Evolutionary conservation across 225 moss, liverwort and hornwort species (phyloP).

Genomic region (Marchantia paleacea): DNA sequence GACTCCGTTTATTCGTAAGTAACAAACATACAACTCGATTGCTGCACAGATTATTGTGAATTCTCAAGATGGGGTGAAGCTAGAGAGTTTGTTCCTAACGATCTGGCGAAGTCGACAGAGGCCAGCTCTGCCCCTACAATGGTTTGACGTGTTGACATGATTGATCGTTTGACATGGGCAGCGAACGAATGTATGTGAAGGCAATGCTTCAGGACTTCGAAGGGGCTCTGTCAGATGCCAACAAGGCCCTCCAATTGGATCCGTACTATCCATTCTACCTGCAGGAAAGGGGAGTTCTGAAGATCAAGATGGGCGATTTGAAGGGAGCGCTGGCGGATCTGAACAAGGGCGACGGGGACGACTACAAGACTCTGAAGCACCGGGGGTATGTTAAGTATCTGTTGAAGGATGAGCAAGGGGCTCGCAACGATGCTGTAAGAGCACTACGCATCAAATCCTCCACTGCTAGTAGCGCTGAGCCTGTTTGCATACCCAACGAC

Average conservation of each 20-base stretch:
- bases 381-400: conserved; percentile 20
- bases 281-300: conserved; percentile 26
- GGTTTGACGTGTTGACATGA: not conserved
- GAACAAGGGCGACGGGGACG: not conserved
- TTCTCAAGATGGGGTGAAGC: no score
- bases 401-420: conserved; percentile 22
- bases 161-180: not conserved
- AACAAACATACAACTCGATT: not conserved
- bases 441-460: conserved; percentile 14
- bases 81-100: no score
- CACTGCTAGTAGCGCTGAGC: not conserved
- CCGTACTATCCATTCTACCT: conserved; percentile 22
- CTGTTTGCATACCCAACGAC: conserved; percentile 22
- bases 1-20: conserved; percentile 27
- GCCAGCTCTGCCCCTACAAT: not conserved
- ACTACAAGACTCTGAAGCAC: conserved; percentile 26
- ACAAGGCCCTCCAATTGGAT: conserved; percentile 19
- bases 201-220: conserved; percentile 19
- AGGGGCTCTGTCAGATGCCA: conserved; percentile 18
- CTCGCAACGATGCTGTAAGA: conserved; percentile 11
- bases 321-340: conserved; percentile 13
- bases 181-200: conserved; percentile 23
- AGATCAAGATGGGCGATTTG: conserved; percentile 16
- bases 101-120: no score
- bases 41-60: not conserved